Evolutionary conservation across 805 yeast genomes (phyloP), one percentile per base, ranked within the genome.

Genomic region (Cyberlindnera maclurae): DNA sequence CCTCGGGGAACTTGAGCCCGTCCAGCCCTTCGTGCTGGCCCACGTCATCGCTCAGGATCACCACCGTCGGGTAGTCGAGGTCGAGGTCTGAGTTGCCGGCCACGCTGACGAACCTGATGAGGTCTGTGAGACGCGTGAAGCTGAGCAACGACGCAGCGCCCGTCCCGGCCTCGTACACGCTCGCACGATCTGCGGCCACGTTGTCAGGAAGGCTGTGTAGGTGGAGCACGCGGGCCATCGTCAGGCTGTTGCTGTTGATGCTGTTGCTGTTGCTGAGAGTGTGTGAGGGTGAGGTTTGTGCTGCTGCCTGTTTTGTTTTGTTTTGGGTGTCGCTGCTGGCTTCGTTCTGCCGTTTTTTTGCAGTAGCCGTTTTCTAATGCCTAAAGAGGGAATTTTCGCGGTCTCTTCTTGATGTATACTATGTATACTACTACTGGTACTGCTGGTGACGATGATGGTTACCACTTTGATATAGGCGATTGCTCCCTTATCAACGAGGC

Each of bases 71-170:
- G 34, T 45, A 51, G 24, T 51, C 37, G n/a, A 55, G 28, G 35
- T 55, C 59, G 6, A 54, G 38, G 20, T 55, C 59, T 8, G 55
- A 51, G 17, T 50, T 44, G 1, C 59, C 58, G 10, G 42, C 39
- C 16, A 50, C 44, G 3, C 51, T 38, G 18, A 55, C 37, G 20
- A 43, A 45, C 6, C 33, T 33, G 16, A 54, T 18, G 18, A 55
- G 26, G 15, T 37, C 43, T 8, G 39, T 17, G 5, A 55, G 37
- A 15, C 37, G 39, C n/a, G 44, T 42, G 42, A 48, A 50, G 13
- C 34, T 31, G 12, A 29, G 33, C 10, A 48, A 42, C 2, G 15
- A 15, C 11, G 31, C 13, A 9, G 24, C 34, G 10, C 12, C 35
- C 8, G 51, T 27, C 0, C 54, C 43, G 4, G 44, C 20, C 10